These are phyloP conservation scores for Phytopythium delawarense DNA, from an alignment of 352 stramenopile species.

Conservation along the genomic window DNA sequence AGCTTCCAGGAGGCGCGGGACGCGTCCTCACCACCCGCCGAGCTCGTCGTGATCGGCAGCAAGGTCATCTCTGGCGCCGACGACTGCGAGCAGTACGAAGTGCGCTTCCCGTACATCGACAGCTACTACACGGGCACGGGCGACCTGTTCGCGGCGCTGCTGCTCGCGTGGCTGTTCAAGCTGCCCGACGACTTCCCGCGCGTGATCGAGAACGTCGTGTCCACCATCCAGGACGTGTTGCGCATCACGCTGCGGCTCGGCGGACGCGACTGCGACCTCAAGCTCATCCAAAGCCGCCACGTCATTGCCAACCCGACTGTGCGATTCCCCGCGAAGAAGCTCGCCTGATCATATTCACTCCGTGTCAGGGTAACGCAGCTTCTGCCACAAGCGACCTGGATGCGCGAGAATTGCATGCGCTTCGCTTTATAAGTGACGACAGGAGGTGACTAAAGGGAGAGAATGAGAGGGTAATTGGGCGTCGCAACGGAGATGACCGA, in stretches of 20 bases:
- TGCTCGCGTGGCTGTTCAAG: constrained; percentile 74
- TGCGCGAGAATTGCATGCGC: neutral
- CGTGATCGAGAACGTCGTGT: constrained; percentile 71
- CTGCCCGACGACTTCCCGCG: constrained; percentile 58
- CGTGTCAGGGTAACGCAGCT: neutral
- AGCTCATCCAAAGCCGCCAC: constrained; percentile 76
- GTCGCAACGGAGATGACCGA: neutral
- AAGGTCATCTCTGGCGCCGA: constrained; percentile 17
- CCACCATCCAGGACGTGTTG: constrained; percentile 80
- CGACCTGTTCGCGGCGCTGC: constrained; percentile 76
- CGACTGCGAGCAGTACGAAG: constrained; percentile 71
- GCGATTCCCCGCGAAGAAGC: constrained; percentile 40
- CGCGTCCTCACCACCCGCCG: constrained; percentile 5
- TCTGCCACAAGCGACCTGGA: neutral
- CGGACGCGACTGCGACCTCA: constrained; percentile 72
- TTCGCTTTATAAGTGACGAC: constrained; percentile 1
- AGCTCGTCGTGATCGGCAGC: constrained; percentile 71
- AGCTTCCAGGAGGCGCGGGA: constrained; percentile 53
- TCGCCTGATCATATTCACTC: constrained; percentile 9
- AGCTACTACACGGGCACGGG: constrained; percentile 84
- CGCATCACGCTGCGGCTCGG: constrained; percentile 56
- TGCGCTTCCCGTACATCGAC: constrained; percentile 74
- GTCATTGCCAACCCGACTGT: constrained; percentile 60
- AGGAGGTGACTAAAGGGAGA: neutral
- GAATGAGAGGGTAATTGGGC: neutral